Conservation (phyloP, 495 filamentous ascomycete genomes). For the Aspergillus coremiiformis region DNA sequence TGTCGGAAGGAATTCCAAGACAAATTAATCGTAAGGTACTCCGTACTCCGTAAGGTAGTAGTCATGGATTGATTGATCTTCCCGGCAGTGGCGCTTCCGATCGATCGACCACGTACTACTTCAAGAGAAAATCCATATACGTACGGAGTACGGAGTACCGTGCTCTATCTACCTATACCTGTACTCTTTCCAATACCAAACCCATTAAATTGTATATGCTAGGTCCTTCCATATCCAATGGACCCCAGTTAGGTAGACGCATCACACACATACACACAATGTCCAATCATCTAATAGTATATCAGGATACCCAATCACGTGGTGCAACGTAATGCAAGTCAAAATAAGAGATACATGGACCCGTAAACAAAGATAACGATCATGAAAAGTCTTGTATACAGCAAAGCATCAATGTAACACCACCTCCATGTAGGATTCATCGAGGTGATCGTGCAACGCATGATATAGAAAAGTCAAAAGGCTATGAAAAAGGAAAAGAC, state of each 20-base stretch:
- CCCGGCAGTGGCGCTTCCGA: background rate
- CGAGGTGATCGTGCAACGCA: background rate
- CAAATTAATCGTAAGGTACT: no score
- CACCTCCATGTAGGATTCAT: background rate
- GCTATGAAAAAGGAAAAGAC: no score
- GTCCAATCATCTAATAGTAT: background rate
- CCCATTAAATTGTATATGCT: background rate
- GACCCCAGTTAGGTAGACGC: background rate
- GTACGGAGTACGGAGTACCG: no score
- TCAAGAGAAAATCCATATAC: background rate
- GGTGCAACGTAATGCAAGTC: background rate
- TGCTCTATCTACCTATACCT: no score
- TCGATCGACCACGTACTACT: no score
- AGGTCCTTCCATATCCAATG: no score
- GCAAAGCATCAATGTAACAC: background rate
- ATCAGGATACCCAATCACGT: background rate
- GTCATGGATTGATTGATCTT: background rate
- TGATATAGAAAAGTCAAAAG: slow-evolving; percentile 2
- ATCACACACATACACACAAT: background rate
- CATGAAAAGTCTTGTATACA: background rate
- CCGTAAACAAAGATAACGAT: background rate
- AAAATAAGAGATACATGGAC: slow-evolving; percentile 4
- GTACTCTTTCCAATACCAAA: background rate
- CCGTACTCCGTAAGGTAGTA: no score
- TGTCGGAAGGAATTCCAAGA: background rate